phyloP scores from a whole-genome alignment of 768 basidiomycete genomes.

The Phylloporus arenicola region DNA sequence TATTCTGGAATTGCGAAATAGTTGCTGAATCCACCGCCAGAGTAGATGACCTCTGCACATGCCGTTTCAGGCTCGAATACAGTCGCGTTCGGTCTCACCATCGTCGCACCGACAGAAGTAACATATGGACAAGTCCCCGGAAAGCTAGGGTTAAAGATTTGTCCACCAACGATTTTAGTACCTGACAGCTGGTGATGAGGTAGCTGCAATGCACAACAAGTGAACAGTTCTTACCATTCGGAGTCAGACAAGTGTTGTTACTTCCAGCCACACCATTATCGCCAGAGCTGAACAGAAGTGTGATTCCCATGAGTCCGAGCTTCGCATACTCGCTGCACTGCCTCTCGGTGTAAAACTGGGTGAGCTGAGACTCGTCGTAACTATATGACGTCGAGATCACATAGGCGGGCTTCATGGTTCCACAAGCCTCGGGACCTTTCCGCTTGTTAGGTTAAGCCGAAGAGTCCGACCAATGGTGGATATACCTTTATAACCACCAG shows the following conservation, averaged over 20 bases:
- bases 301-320: conserved; percentile 36
- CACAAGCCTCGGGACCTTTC: conserved; percentile 30
- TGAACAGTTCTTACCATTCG: conserved; percentile 28
- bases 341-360: conserved; percentile 33
- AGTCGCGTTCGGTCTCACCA: conserved; percentile 31
- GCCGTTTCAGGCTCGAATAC: conserved; percentile 27
- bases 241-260: conserved; percentile 27
- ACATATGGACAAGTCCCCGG: conserved; percentile 42
- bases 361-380: conserved; percentile 34
- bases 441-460: not conserved
- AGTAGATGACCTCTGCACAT: conserved; percentile 26
- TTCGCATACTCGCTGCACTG: conserved; percentile 47
- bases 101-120: conserved; percentile 45
- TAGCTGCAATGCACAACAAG: too few species aligned
- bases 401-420: conserved; percentile 33
- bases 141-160: conserved; percentile 39
- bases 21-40: conserved; percentile 36
- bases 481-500: conserved; percentile 18
- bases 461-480: not conserved
- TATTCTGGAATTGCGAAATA: conserved; percentile 39
- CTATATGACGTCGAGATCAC: conserved; percentile 44
- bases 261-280: conserved; percentile 31
- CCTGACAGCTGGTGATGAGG: conserved; percentile 19
- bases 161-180: conserved; percentile 18
- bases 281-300: conserved; percentile 31